These are phyloP conservation scores for Colletotrichum paranaense DNA, from an alignment of 2,329 filamentous ascomycete species.

Conservation along the genomic window DNA sequence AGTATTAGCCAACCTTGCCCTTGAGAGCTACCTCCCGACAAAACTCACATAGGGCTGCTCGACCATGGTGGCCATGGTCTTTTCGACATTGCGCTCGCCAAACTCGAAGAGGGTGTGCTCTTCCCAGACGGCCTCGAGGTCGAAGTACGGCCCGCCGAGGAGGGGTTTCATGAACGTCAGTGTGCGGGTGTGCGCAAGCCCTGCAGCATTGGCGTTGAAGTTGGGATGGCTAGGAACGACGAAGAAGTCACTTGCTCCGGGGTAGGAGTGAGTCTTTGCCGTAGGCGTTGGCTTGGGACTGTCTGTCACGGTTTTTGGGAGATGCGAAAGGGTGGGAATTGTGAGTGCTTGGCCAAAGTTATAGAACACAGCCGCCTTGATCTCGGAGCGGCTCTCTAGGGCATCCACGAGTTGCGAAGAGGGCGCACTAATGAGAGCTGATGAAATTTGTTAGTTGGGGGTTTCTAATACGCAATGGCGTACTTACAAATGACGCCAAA, in stretches of 20 bases:
- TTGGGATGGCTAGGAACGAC: constrained; percentile 58
- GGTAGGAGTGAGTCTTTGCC: constrained; percentile 53
- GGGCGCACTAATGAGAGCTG: background rate
- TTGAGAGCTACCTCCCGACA: background rate
- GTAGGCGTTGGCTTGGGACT: background rate
- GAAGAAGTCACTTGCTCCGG: constrained; percentile 51
- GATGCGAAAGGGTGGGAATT: constrained; percentile 22
- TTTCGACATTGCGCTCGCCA: constrained; percentile 72
- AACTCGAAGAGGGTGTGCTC: constrained; percentile 82
- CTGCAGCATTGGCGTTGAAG: constrained; percentile 65
- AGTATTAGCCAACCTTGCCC: background rate
- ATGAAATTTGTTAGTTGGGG: background rate
- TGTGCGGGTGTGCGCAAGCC: constrained; percentile 74
- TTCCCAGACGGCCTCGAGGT: constrained; percentile 83
- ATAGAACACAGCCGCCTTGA: constrained; percentile 30
- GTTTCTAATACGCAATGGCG: background rate
- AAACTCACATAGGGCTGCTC: constrained; percentile 77
- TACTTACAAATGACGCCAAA: constrained; percentile 29
- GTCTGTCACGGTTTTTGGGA: background rate
- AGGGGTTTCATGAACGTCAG: constrained; percentile 73
- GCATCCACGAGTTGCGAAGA: background rate
- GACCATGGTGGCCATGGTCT: constrained; percentile 87
- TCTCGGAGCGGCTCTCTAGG: background rate
- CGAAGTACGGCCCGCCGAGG: constrained; percentile 74
- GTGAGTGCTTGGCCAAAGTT: constrained; percentile 21